A percentile compares a stretch with the other conserved stretches of the same genome.
phyloP scores from a whole-genome alignment of 768 basidiomycete genomes.

The Lactifluus hygrophoroides region DNA sequence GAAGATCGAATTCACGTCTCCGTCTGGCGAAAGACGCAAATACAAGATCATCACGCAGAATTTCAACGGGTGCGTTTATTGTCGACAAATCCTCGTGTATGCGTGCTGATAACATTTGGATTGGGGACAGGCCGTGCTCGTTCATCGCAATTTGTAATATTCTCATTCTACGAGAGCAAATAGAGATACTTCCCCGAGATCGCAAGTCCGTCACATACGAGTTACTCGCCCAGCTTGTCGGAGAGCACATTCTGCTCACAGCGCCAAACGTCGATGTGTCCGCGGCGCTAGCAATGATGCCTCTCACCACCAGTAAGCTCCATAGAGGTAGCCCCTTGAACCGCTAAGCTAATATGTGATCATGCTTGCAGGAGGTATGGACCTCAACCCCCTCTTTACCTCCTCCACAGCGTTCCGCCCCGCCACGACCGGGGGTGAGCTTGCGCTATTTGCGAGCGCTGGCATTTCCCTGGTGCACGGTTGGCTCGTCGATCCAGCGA shows the following conservation, averaged over 20 bases:
- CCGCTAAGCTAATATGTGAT: not conserved
- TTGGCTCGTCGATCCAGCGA: constrained; percentile 72
- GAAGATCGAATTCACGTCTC: constrained; percentile 42
- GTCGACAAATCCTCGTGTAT: not conserved
- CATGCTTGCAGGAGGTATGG: constrained; percentile 60
- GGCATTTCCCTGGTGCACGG: constrained; percentile 81
- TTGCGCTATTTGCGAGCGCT: constrained; percentile 77
- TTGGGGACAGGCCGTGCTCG: constrained; percentile 65
- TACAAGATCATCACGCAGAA: constrained; percentile 74
- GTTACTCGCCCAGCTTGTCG: constrained; percentile 74
- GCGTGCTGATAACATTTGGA: not conserved
- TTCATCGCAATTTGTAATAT: constrained; percentile 93
- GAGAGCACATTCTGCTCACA: constrained; percentile 63
- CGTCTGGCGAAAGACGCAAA: constrained; percentile 23
- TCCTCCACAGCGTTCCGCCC: constrained; percentile 61
- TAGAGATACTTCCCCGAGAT: constrained; percentile 57
- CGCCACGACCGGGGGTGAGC: constrained; percentile 55
- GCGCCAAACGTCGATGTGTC: constrained; percentile 56
- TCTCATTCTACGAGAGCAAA: constrained; percentile 75
- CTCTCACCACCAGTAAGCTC: constrained; percentile 43
- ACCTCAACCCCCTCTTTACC: constrained; percentile 80
- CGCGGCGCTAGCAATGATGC: constrained; percentile 64
- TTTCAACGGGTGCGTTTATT: constrained; percentile 60
- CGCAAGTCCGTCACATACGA: constrained; percentile 75
- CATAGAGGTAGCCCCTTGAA: not conserved